These are phyloP conservation scores for Sphagnum contortum DNA, from an alignment of 225 moss, liverwort and hornwort species.

Conservation along the genomic window DNA sequence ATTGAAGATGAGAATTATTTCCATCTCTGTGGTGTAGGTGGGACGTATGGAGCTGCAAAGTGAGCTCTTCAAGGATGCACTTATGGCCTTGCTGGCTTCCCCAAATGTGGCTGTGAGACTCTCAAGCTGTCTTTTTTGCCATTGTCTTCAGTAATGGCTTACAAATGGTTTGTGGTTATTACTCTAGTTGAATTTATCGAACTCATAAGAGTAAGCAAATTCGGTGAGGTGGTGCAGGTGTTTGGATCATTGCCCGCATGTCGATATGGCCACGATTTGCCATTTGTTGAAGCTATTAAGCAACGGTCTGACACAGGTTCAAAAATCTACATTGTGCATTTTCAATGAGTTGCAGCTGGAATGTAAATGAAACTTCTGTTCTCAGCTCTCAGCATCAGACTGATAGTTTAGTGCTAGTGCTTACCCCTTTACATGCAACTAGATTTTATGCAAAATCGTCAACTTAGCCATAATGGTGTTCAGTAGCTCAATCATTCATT, in stretches of 20 bases:
- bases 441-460: too few species aligned
- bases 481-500: too few species aligned
- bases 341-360: too few species aligned
- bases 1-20: too few species aligned
- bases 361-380: too few species aligned
- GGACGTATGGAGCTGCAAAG: constrained; percentile 90
- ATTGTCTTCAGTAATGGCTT: not conserved
- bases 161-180: not conserved
- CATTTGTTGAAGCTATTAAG: constrained; percentile 80
- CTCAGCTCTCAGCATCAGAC: too few species aligned
- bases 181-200: not conserved
- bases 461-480: too few species aligned
- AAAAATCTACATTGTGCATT: too few species aligned
- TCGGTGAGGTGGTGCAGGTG: constrained; percentile 20
- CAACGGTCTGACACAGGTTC: constrained; percentile 61
- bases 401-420: too few species aligned
- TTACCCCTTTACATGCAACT: too few species aligned
- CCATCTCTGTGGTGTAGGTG: constrained; percentile 9
- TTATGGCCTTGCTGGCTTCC: constrained; percentile 64
- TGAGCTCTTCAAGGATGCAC: constrained; percentile 50
- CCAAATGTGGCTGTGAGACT: constrained; percentile 56
- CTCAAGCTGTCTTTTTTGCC: not conserved
- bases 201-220: not conserved
- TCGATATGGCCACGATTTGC: constrained; percentile 74
- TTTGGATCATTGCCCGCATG: constrained; percentile 80